Conservation (phyloP, 2,329 filamentous ascomycete species). For the Sordariomycetes sp. region DNA sequence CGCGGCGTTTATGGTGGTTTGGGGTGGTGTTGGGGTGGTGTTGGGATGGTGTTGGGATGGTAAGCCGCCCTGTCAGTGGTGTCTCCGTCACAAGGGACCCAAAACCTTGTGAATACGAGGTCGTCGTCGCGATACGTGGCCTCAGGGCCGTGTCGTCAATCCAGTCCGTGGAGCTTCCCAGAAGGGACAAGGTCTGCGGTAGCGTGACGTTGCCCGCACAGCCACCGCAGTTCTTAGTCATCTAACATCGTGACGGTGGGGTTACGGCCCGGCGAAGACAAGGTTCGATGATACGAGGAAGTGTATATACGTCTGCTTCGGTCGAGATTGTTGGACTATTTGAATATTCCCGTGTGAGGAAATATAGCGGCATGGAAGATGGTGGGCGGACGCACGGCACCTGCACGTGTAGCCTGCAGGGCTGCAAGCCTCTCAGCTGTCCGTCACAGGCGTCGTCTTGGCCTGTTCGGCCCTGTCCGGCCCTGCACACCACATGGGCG, state of each 20-base stretch:
- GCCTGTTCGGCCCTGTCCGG: too few species aligned
- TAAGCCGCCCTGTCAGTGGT: neutral
- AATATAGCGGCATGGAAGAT: too few species aligned
- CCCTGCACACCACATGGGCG: too few species aligned
- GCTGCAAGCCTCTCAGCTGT: too few species aligned
- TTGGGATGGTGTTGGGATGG: neutral
- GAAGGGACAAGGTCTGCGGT: neutral
- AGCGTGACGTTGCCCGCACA: neutral
- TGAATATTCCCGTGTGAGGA: too few species aligned
- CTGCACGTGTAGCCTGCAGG: too few species aligned
- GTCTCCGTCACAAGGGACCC: neutral
- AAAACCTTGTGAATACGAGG: neutral
- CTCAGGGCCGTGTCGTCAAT: neutral
- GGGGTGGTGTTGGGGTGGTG: neutral
- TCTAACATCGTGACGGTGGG: neutral
- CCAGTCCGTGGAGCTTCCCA: neutral
- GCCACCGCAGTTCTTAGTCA: neutral
- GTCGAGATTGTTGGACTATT: too few species aligned
- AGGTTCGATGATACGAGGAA: neutral
- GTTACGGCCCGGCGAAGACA: neutral
- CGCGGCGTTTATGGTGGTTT: neutral
- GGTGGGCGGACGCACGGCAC: too few species aligned
- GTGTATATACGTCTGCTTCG: neutral
- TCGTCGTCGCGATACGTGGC: neutral
- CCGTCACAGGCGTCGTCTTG: too few species aligned